phyloP scores from a whole-genome alignment of 495 filamentous ascomycete genomes.

The Podospora appendiculata region DNA sequence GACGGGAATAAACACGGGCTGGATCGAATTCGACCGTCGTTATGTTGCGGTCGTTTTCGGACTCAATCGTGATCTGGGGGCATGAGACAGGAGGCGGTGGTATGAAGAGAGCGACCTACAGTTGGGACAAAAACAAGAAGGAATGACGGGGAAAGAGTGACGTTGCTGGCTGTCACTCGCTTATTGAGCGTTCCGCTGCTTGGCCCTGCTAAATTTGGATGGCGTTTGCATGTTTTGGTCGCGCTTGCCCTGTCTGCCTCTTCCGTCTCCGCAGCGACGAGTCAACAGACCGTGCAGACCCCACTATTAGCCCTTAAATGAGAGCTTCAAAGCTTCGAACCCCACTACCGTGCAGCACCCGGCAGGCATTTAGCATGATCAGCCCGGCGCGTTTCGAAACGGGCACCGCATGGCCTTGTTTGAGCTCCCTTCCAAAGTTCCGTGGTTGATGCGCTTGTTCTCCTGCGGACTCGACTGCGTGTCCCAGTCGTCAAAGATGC shows the following conservation, averaged over 20 bases:
- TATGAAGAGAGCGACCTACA: background rate
- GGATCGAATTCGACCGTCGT: no score
- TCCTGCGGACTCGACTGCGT: no score
- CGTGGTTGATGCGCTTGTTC: no score
- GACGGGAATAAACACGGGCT: no score
- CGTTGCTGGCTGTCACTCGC: background rate
- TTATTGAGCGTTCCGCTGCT: background rate
- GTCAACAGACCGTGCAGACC: background rate
- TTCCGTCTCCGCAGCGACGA: conserved; percentile 1
- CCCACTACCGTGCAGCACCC: background rate
- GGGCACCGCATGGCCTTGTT: no score
- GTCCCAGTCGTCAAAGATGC: no score
- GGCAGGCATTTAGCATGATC: no score
- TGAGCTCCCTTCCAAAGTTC: no score
- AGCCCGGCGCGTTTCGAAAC: no score
- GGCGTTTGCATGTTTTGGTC: background rate
- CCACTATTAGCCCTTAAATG: background rate
- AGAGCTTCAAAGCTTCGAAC: background rate
- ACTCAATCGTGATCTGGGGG: no score
- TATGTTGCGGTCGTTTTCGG: no score
- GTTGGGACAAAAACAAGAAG: background rate
- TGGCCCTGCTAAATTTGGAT: background rate
- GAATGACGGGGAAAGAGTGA: background rate
- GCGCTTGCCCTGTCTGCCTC: background rate
- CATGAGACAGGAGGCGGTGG: background rate